Percentiles rank a stretch among this genome's conserved stretches.
phyloP scores from a whole-genome alignment of 495 filamentous ascomycete species.

The Trichoderma orchidacearum region DNA sequence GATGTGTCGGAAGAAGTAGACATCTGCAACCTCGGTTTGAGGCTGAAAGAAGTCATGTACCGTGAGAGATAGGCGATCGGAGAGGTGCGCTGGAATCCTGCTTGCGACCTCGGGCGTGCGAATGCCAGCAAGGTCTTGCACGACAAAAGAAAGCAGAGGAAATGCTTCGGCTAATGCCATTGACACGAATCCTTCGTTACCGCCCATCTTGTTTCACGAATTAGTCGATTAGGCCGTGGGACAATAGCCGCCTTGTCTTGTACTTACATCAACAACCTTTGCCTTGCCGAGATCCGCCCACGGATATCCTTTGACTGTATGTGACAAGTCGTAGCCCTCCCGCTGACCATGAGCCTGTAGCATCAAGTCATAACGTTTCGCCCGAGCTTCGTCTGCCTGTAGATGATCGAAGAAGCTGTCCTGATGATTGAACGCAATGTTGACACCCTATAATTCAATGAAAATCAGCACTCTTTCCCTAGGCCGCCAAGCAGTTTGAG shows the following conservation, averaged over 20 bases:
- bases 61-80: background rate
- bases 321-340: background rate
- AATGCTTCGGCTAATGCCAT: background rate
- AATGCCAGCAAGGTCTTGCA: background rate
- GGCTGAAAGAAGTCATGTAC: background rate
- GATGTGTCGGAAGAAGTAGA: constrained; percentile 44
- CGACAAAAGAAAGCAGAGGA: background rate
- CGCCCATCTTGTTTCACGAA: background rate
- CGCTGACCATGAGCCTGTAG: background rate
- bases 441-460: background rate
- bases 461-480: background rate
- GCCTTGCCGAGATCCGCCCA: background rate
- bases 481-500: too few relatives aligned
- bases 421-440: background rate
- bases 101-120: background rate
- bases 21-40: constrained; percentile 5
- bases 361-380: background rate
- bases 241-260: background rate
- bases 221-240: background rate
- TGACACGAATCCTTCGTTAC: background rate
- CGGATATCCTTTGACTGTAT: background rate
- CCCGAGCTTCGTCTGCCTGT: background rate
- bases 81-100: background rate
- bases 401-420: background rate
- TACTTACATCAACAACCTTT: background rate